Evolutionary conservation across 169 alveolate genomes (phyloP), one percentile per base, ranked within the genome.

Genomic region (Eimeria falciformis): DNA sequence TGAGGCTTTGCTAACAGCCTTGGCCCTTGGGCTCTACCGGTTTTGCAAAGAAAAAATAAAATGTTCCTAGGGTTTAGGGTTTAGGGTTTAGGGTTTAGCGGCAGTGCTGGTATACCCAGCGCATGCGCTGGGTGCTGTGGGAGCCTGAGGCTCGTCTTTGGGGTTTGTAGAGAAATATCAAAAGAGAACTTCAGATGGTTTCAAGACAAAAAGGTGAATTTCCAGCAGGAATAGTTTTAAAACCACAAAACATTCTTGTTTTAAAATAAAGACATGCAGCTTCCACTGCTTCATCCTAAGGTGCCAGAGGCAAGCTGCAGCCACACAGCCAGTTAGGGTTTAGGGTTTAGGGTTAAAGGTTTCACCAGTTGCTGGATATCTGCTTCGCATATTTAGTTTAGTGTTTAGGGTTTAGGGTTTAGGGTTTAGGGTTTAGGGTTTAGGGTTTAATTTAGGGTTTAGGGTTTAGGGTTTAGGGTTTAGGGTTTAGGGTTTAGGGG

Each of bases 401-500:
- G 58, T 47, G 58, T 47, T 6, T 6, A 14, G 58, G 14, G 58
- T 9, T 9, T 9, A 9, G 58, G 21, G 14, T 6, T 9, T 47
- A 5, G 71, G 71, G 27, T 18, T 6, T 6, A 11, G 71, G 7
- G 29, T 9, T 58, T 18, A 9, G 71, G 7, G 29, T 25, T 58
- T 7, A 6, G 33, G 21, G 23, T 5, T 18, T 5, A 14, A 58
- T 5, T n/a, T 58, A 11, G 7, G 71, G 71, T 14, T 58, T 14
- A 14, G 23, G 71, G 33, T 5, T 58, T 58, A 14, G 71, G 71
- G 7, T 58, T 58, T 9, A n/a, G 33, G 71, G 71, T 14, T 58
- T 58, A 58, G 18, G 71, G 71, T 58, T 58, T 58, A 58, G 71
- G 71, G 71, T 14, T 58, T 58, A n/a, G 18, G 71, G 71, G n/a